These are phyloP conservation scores for Geoglossum glabrum DNA, from an alignment of 495 filamentous ascomycete genomes.

Conservation along the genomic window DNA sequence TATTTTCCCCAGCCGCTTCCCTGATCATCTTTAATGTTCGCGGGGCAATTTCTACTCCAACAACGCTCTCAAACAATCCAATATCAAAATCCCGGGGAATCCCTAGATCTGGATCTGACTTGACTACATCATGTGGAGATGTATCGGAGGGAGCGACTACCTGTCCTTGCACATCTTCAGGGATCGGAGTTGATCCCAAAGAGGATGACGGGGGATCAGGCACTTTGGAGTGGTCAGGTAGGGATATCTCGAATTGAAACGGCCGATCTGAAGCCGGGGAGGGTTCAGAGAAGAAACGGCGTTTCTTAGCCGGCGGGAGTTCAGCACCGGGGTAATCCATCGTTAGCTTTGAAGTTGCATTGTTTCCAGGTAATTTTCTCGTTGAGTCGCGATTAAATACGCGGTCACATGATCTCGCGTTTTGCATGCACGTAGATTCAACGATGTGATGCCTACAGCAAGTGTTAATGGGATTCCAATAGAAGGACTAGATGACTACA, in stretches of 20 bases:
- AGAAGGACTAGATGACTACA: too few species aligned
- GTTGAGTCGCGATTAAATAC: background rate
- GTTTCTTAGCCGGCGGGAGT: constrained; percentile 54
- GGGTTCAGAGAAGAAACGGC: constrained; percentile 58
- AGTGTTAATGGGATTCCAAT: too few species aligned
- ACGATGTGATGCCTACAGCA: too few species aligned
- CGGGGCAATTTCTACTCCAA: constrained; percentile 14
- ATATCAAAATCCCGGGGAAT: constrained; percentile 10
- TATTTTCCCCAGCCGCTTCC: constrained; percentile 19
- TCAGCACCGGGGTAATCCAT: constrained; percentile 37
- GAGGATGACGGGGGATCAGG: background rate
- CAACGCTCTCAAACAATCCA: constrained; percentile 11
- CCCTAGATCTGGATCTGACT: background rate
- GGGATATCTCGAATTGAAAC: constrained; percentile 1
- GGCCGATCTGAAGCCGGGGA: constrained; percentile 6
- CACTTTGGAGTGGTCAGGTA: constrained; percentile 4
- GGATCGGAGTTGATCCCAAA: background rate
- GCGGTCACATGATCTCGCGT: background rate
- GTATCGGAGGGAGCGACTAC: constrained; percentile 1
- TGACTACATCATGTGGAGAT: constrained; percentile 3
- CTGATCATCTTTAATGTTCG: constrained; percentile 15
- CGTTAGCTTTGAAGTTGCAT: background rate
- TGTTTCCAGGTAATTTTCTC: background rate
- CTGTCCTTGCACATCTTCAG: background rate
- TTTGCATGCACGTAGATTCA: too few species aligned